Conservation (phyloP, 2,329 filamentous ascomycete species). For the Epichloe hybrida region DNA sequence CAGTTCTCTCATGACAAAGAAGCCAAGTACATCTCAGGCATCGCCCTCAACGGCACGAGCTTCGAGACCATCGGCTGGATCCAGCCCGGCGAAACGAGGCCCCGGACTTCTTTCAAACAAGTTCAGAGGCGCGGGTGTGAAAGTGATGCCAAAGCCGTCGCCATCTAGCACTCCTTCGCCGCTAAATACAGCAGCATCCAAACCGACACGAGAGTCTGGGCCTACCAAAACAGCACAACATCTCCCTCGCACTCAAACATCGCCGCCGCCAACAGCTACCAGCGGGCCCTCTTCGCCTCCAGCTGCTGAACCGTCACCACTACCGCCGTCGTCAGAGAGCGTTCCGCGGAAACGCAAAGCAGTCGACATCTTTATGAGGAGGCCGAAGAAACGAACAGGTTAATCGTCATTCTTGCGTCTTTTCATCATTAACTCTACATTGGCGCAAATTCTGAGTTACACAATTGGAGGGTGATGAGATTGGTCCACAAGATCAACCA, state of each 20-base stretch:
- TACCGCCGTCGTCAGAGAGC: background rate
- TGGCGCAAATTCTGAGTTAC: background rate
- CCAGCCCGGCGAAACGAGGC: background rate
- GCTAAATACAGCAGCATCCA: background rate
- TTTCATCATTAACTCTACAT: background rate
- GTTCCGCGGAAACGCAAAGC: constrained; percentile 28
- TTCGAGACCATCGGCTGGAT: background rate
- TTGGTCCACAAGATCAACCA: background rate
- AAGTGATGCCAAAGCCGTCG: background rate
- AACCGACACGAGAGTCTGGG: background rate
- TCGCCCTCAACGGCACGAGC: background rate
- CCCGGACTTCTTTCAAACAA: constrained; percentile 7
- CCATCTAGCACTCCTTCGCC: background rate
- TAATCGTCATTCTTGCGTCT: background rate
- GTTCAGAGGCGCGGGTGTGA: constrained; percentile 1
- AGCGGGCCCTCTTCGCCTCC: background rate
- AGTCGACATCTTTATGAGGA: constrained; percentile 37
- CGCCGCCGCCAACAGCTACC: background rate
- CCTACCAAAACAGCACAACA: background rate
- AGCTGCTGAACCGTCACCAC: background rate
- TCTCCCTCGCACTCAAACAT: background rate
- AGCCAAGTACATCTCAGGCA: background rate
- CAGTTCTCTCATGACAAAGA: background rate
- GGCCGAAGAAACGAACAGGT: constrained; percentile 25
- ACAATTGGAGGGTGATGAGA: background rate